phyloP scores from a whole-genome alignment of 306 rosid genomes.

The Lathyrus tuberosus region DNA sequence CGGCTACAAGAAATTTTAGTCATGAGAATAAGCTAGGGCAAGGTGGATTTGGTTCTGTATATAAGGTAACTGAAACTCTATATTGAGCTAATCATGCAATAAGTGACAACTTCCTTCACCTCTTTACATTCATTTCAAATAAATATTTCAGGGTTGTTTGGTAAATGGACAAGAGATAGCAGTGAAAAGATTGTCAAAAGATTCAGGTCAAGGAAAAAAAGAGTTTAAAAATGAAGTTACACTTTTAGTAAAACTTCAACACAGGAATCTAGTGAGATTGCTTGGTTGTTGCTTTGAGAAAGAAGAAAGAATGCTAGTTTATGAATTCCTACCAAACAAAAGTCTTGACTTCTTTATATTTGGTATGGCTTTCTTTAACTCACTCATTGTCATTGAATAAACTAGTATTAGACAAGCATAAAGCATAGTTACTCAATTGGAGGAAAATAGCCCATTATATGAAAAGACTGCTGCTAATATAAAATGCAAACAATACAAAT shows the following conservation, averaged over 20 bases:
- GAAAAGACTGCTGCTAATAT: not conserved
- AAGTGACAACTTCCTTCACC: not conserved
- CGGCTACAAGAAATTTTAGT: constrained; percentile 47
- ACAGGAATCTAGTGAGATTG: constrained; percentile 42
- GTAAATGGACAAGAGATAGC: constrained; percentile 54
- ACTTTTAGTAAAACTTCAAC: constrained; percentile 42
- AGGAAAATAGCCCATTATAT: not conserved
- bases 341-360: constrained; percentile 39
- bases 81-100: not conserved
- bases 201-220: constrained; percentile 42
- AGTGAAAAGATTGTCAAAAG: constrained; percentile 45
- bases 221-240: constrained; percentile 46
- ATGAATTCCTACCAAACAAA: not conserved
- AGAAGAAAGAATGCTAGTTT: not conserved
- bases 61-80: constrained; percentile 45
- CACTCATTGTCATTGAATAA: not conserved
- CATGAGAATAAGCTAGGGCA: constrained; percentile 54
- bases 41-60: constrained; percentile 67
- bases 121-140: constrained; percentile 4
- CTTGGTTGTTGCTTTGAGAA: constrained; percentile 42
- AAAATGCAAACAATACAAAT: not conserved
- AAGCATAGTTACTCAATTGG: not conserved
- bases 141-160: constrained; percentile 47
- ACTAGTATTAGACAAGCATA: too few relatives aligned
- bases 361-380: constrained; percentile 31